These are phyloP conservation scores for Pichia kudriavzevii DNA, from an alignment of 1,139 yeast species.

Conservation along the genomic window DNA sequence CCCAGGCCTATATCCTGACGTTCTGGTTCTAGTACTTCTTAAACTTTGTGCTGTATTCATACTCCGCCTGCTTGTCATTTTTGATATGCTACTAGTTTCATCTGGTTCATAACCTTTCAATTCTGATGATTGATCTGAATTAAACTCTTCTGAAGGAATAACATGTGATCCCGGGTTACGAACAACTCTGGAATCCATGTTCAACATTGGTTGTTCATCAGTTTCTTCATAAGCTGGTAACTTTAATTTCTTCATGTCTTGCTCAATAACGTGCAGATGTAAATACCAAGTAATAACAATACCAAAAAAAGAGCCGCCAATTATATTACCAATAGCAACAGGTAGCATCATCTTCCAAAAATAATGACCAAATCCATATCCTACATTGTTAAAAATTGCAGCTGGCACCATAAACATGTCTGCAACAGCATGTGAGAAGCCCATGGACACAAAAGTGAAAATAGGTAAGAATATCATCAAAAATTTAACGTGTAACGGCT, in stretches of 20 bases:
- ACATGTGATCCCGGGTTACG: conserved; percentile 29
- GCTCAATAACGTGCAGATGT: conserved; percentile 62
- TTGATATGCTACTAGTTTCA: conserved; percentile 8
- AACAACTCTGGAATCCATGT: conserved; percentile 70
- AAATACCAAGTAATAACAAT: conserved; percentile 58
- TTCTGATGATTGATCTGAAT: no score
- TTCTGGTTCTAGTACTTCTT: conserved; percentile 1
- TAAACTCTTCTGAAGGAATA: conserved; percentile 8
- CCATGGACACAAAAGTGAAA: conserved; percentile 65
- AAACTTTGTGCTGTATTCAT: no score
- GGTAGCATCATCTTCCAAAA: conserved; percentile 69
- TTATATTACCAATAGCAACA: conserved; percentile 59
- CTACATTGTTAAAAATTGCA: conserved; percentile 61
- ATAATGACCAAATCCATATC: conserved; percentile 51
- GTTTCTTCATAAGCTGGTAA: conserved; percentile 61
- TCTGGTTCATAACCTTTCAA: no score
- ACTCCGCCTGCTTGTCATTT: no score
- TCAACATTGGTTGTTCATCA: conserved; percentile 74
- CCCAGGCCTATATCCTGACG: conserved; percentile 1
- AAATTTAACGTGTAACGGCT: conserved; percentile 72
- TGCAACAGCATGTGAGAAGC: conserved; percentile 74
- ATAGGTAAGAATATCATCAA: conserved; percentile 59
- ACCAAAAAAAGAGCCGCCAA: conserved; percentile 64
- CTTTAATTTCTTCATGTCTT: conserved; percentile 50
- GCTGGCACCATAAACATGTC: conserved; percentile 64